phyloP scores from a whole-genome alignment of 2,329 filamentous ascomycete genomes.

The Diaporthe sp. region DNA sequence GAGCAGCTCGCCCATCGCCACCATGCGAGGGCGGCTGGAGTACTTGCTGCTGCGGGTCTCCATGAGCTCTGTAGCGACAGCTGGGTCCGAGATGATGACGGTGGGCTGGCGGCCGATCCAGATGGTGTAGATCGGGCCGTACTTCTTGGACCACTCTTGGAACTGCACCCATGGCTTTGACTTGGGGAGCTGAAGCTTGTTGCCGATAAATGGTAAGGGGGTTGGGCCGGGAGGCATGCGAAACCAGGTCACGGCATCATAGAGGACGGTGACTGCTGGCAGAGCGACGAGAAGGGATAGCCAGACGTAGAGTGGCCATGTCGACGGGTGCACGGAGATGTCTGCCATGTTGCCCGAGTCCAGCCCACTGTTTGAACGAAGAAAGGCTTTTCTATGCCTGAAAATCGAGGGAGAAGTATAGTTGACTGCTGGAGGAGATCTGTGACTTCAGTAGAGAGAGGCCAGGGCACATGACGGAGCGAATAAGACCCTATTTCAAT shows the following conservation, averaged over 20 bases:
- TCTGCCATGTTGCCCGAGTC: slow-evolving; percentile 10
- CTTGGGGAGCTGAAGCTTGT: slow-evolving; percentile 48
- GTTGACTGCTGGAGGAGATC: neutral
- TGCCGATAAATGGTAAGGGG: slow-evolving; percentile 59
- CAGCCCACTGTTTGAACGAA: neutral
- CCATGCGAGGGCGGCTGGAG: slow-evolving; percentile 43
- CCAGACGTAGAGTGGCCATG: slow-evolving; percentile 41
- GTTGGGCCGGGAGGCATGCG: slow-evolving; percentile 61
- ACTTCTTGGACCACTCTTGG: slow-evolving; percentile 56
- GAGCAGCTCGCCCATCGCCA: slow-evolving; percentile 42
- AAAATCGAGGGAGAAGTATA: neutral
- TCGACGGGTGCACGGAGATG: slow-evolving; percentile 33
- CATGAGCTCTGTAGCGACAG: slow-evolving; percentile 57
- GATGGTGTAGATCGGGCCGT: slow-evolving; percentile 61
- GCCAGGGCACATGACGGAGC: neutral
- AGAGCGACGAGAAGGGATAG: slow-evolving; percentile 42
- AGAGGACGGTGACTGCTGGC: slow-evolving; percentile 45
- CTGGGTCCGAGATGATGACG: slow-evolving; percentile 57
- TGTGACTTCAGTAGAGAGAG: too few relatives aligned
- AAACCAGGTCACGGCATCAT: slow-evolving; percentile 48
- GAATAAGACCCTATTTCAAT: neutral
- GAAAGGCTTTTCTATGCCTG: neutral
- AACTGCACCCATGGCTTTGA: slow-evolving; percentile 53
- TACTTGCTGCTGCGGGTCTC: slow-evolving; percentile 58
- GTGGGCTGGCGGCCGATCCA: slow-evolving; percentile 61